These are phyloP conservation scores for Knoxia roxburghii DNA, from an alignment of 257 asterid species.

Conservation along the genomic window DNA sequence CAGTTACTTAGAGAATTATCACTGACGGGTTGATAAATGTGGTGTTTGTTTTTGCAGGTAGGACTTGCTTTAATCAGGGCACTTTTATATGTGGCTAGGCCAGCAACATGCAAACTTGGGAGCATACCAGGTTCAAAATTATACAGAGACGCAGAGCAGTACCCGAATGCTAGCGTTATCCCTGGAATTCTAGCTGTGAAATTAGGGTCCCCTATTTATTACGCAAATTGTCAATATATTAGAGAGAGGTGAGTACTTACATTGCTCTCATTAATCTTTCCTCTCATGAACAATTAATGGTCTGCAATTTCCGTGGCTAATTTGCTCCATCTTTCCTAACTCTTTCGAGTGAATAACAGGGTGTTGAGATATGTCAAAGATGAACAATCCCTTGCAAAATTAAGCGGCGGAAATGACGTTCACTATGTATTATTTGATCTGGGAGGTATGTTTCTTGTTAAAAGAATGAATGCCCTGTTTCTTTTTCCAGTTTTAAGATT, in stretches of 20 bases:
- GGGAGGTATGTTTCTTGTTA: constrained; percentile 44
- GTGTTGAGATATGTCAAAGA: constrained; percentile 70
- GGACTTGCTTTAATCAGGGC: constrained; percentile 66
- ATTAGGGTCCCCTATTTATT: constrained; percentile 83
- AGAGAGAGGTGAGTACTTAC: constrained; percentile 54
- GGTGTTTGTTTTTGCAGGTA: constrained; percentile 25
- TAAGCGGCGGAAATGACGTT: constrained; percentile 25
- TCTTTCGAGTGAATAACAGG: constrained; percentile 28
- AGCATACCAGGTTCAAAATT: constrained; percentile 38
- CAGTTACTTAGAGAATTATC: too few species aligned
- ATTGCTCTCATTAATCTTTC: background rate
- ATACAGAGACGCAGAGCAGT: constrained; percentile 71
- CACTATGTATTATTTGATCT: constrained; percentile 62
- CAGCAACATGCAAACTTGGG: constrained; percentile 77
- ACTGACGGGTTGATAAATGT: too few species aligned
- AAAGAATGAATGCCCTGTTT: background rate
- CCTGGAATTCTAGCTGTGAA: constrained; percentile 55
- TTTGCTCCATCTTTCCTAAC: background rate
- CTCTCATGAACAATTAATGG: background rate
- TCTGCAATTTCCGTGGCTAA: background rate
- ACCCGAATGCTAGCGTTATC: constrained; percentile 38
- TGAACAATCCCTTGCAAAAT: constrained; percentile 25
- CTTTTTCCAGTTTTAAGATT: too few species aligned
- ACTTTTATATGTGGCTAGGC: constrained; percentile 66
- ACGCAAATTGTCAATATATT: constrained; percentile 58